Evolutionary conservation across 768 basidiomycete species (phyloP), one percentile per base, ranked within the genome.

Genomic region (Strobilomyces echinocephalus): DNA sequence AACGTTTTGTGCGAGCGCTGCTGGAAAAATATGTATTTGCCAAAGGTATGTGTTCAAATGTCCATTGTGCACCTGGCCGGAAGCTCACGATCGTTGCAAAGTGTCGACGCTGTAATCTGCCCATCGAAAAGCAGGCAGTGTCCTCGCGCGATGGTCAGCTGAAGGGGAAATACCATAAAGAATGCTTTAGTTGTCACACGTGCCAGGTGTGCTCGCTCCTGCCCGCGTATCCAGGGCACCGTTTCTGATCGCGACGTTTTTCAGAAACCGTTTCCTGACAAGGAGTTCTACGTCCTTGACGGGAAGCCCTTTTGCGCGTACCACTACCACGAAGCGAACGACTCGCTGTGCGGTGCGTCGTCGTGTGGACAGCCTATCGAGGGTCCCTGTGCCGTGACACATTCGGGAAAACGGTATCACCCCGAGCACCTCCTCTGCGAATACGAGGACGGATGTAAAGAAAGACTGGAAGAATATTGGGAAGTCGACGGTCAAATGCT

Each of bases 21-120:
- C 69, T 97, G 94, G 94, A 97, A 95, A 77, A 84, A 88, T 63
- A 88, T 95, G 85, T 97, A 95, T 74, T 71, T 97, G 57, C 94
- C 94, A 56, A 93, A 92, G 76, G 91, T 88, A 57, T 39, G 81
- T 46, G 43, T 44, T 47, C 15, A 9, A 30, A 30, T 9, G 30
- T 42, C 24, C 20, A 3, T 26, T 12, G 18, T n/a, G 43, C 48
- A 36, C 43, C 35, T 30, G 30, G 48, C 26, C 42, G 18, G 26
- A 51, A 35, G 33, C 40, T 57, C 35, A 55, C 21, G 46, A 21
- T 48, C 35, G 30, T 18, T 28, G 30, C 30, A 9, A 50, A 52
- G 89, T 97, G 94, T 65, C 89, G 93, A 33, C 79, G 93, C 42
- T 97, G 94, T 68, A 82, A 81, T 63, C 65, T 85, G 20, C 85